These are phyloP conservation scores for Sherardia arvensis DNA, from an alignment of 257 asterid species.

Conservation along the genomic window DNA sequence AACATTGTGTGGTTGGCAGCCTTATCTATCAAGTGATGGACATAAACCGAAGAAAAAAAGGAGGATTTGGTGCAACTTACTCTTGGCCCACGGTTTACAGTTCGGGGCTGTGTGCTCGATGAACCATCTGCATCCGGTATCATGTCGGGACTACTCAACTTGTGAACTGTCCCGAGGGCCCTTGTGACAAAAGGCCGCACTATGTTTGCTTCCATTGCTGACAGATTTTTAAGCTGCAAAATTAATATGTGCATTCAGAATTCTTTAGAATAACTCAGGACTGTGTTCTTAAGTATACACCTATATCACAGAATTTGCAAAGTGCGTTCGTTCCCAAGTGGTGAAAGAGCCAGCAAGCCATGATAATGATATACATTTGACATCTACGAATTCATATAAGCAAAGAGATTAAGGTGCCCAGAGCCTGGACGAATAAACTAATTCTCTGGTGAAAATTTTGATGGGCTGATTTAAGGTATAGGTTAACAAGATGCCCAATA, in stretches of 20 bases:
- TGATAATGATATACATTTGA: background rate
- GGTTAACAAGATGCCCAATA: background rate
- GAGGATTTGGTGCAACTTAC: constrained; percentile 31
- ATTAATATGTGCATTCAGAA: constrained; percentile 10
- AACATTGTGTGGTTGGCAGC: background rate
- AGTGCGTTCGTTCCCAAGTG: background rate
- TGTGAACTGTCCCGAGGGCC: constrained; percentile 69
- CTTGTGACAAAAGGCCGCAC: constrained; percentile 83
- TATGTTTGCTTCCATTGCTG: constrained; percentile 96
- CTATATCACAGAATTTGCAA: background rate
- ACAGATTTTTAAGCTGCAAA: constrained; percentile 75
- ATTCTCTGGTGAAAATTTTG: background rate
- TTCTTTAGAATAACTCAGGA: background rate
- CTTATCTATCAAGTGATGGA: background rate
- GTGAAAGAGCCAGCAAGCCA: background rate
- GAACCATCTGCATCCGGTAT: constrained; percentile 49
- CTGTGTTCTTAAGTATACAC: background rate
- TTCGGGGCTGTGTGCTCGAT: constrained; percentile 59
- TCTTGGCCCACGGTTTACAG: constrained; percentile 64
- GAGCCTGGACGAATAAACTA: background rate
- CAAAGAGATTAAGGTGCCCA: background rate
- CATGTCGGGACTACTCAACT: constrained; percentile 71
- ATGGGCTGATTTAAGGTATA: background rate
- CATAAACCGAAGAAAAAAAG: background rate
- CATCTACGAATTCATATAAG: background rate